Evolutionary conservation across 164 flowering plant genomes (phyloP), one percentile per base, ranked within the genome.

Genomic region (Nymphaea colorata): DNA sequence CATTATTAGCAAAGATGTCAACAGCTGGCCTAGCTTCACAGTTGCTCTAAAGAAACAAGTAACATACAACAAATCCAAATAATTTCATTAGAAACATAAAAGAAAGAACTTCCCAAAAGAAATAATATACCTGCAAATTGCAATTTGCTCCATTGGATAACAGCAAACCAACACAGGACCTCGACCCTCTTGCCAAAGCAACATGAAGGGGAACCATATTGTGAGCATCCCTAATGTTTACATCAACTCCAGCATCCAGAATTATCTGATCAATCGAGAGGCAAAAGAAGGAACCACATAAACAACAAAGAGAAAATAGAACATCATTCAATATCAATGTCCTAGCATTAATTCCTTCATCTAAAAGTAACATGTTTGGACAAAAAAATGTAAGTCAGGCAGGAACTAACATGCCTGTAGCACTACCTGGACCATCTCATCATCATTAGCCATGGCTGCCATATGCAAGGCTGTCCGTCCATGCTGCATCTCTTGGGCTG

Each of bases 171-270:
- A 95, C 93, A 78, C 99, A 92, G 62, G 82, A 80, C 59, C 86
- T 90, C 68, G 99, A 91, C 67, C 99, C 99, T 84, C 99, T 85
- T 65, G 93, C 92, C 80, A 95, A 79, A 36, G 99, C 99, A 67
- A 92, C 91, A 80, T 95, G 99, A 62, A 95, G 94, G 71, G 99
- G 97, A 74, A 85, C 84, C 17, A 88, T 88, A 70, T 90, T 90
- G 61, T 88, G 96, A 65, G 71, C 78, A 79, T 86, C 89, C 77
- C 93, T 83, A 53, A 90, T 83, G 84, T 95, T 87, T 60, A 88
- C 98, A 76, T 95, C 93, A 72, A 95, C 97, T 67, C 98, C 97
- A 74, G 97, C 92, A 73, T 86, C 90, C 66, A 95, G 86, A 78
- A 92, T 90, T 71, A 90, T 82, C 98, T 91, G 74, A 43, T 59